Conservation (phyloP, 2,329 filamentous ascomycete species). For the Aspergillus sp. region DNA sequence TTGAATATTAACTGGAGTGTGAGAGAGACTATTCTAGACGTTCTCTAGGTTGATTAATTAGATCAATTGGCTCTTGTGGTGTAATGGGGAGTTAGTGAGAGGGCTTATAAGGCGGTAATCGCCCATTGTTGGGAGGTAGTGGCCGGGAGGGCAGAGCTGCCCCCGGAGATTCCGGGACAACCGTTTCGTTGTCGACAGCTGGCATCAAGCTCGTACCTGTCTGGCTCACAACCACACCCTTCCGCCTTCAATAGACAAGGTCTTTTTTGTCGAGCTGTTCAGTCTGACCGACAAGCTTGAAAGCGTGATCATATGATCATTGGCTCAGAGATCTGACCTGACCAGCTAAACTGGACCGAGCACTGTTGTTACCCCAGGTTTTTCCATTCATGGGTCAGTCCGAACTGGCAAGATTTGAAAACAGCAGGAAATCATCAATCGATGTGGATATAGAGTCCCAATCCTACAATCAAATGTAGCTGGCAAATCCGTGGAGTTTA, state of each 20-base stretch:
- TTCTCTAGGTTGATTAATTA: too few species aligned
- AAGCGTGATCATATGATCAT: not conserved
- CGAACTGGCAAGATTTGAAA: too few species aligned
- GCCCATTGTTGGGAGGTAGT: not conserved
- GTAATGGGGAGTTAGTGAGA: not conserved
- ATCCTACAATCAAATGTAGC: not conserved
- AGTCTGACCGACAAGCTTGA: not conserved
- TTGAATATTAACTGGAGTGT: too few species aligned
- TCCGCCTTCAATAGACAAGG: not conserved
- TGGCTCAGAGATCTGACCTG: not conserved
- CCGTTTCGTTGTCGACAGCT: constrained; percentile 9
- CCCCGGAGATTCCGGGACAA: not conserved
- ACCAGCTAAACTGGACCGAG: not conserved
- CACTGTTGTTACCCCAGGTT: not conserved
- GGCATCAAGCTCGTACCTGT: not conserved
- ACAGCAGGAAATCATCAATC: too few species aligned
- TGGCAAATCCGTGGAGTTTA: constrained; percentile 13
- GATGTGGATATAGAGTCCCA: too few species aligned
- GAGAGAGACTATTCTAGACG: too few species aligned
- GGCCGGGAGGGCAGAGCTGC: not conserved
- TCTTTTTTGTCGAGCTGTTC: not conserved
- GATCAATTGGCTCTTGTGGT: too few species aligned
- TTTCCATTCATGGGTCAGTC: not conserved
- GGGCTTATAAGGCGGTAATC: not conserved
- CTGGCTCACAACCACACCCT: not conserved